These are phyloP conservation scores for Laetiporus sulphureus DNA, from an alignment of 1,284 basidiomycete genomes.

Conservation along the genomic window DNA sequence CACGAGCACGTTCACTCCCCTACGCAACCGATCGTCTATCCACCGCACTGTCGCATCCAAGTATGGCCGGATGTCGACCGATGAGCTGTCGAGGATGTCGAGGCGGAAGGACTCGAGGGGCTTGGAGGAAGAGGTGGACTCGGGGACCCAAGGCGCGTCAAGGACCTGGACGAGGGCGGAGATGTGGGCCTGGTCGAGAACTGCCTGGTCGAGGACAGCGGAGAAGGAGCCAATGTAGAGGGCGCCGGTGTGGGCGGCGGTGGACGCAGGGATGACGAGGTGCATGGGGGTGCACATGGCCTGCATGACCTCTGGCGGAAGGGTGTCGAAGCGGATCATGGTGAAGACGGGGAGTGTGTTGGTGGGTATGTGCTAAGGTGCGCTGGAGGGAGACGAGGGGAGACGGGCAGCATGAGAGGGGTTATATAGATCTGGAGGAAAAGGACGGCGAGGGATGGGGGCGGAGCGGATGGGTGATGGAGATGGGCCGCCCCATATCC, in stretches of 20 bases:
- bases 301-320: slow-evolving; percentile 66
- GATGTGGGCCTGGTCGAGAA: slow-evolving; percentile 38
- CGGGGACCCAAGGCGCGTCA: slow-evolving; percentile 64
- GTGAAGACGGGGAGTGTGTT: slow-evolving; percentile 5
- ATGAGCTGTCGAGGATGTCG: slow-evolving; percentile 51
- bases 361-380: background rate
- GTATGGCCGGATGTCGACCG: slow-evolving; percentile 46
- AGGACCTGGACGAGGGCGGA: slow-evolving; percentile 62
- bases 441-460: too few species aligned
- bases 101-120: slow-evolving; percentile 54
- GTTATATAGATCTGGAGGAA: too few species aligned
- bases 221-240: slow-evolving; percentile 34
- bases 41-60: slow-evolving; percentile 50
- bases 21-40: slow-evolving; percentile 42
- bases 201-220: slow-evolving; percentile 29
- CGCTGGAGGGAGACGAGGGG: background rate
- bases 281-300: slow-evolving; percentile 80
- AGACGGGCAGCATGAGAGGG: background rate
- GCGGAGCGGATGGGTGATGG: too few species aligned
- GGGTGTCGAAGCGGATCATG: slow-evolving; percentile 69
- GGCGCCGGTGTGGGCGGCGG: slow-evolving; percentile 24
- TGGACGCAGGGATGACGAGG: slow-evolving; percentile 41
- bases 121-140: slow-evolving; percentile 39
- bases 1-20: slow-evolving; percentile 52
- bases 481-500: too few species aligned